Evolutionary conservation across 768 basidiomycete species (phyloP), one percentile per base, ranked within the genome.

Genomic region (Boletus patriciae): DNA sequence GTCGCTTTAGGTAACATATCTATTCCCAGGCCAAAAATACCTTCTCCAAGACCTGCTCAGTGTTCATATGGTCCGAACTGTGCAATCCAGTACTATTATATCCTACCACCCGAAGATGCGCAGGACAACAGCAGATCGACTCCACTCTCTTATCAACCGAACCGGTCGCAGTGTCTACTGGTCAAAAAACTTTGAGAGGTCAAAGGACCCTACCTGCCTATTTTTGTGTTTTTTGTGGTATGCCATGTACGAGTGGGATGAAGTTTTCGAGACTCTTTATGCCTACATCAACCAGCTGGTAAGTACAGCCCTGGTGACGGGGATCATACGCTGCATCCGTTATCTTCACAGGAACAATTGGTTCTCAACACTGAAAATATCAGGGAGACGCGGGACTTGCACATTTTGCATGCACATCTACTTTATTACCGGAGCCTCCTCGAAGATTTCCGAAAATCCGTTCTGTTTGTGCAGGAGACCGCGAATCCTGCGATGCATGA

Each of bases 171-270:
- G 74, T 34, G 72, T 73, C 42, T 73, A 71, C 48, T 71, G 70
- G 69, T 57, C 55, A 23, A 71, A 71, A 34, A 62, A 63, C n/a
- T 73, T 70, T 18, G 0, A 27, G 0, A 54, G 19, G 6, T 61
- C 50, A 48, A 72, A 69, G 6, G 84, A 85, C 54, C 81, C 83
- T 8, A 85, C 83, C 0, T 83, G 84, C 53, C 62, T 85, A 10
- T 71, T 85, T 44, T 60, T 85, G 7, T 74, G 78, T 41, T 71
- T 79, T 27, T 66, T 86, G 45, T 86, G 84, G 84, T 83, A 84
- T 61, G 78, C 81, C 1, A 67, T 84, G 21, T 85, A 86, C 60
- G 75, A 82, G 2, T 86, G 84, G 83, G 84, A 86, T 52, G 83
- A 86, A 63, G 71, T 81, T 4, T 73, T 84, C 31, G 83, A 84